Conservation (phyloP, 208 protist genomes). For the Leishmania gerbilli region DNA sequence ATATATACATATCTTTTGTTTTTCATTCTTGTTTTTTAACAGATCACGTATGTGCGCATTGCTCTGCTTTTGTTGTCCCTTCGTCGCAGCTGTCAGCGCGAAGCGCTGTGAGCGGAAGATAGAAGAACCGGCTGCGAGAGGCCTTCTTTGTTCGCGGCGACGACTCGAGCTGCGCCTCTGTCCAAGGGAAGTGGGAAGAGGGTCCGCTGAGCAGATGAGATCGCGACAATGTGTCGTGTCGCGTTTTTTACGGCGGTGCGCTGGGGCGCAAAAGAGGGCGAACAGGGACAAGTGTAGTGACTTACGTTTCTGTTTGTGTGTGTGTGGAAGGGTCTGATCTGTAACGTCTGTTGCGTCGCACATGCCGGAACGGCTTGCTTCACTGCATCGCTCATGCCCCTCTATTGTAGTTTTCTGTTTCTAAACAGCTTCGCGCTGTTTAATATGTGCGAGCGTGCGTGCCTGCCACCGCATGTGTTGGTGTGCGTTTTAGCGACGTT, state of each 20-base stretch:
- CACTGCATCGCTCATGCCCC: not conserved
- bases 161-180: not conserved
- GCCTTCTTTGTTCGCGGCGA: not conserved
- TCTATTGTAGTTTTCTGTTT: not conserved
- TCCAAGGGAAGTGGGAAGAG: not conserved
- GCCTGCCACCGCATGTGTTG: not conserved
- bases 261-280: not conserved
- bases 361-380: not conserved
- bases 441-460: not conserved
- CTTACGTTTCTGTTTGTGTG: not conserved
- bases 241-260: not conserved
- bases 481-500: not conserved
- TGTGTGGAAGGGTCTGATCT: not conserved
- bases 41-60: not conserved
- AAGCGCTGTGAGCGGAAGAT: not conserved
- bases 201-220: not conserved
- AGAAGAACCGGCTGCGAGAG: not conserved
- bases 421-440: not conserved
- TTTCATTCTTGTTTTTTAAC: not conserved
- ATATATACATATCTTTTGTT: not conserved
- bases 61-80: not conserved
- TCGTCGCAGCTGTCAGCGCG: not conserved
- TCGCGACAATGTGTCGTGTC: not conserved
- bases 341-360: not conserved
- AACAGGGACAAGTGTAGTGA: not conserved